Evolutionary conservation across 164 flowering plant genomes (phyloP).

Genomic region (Magnolia kwangsiensis): DNA sequence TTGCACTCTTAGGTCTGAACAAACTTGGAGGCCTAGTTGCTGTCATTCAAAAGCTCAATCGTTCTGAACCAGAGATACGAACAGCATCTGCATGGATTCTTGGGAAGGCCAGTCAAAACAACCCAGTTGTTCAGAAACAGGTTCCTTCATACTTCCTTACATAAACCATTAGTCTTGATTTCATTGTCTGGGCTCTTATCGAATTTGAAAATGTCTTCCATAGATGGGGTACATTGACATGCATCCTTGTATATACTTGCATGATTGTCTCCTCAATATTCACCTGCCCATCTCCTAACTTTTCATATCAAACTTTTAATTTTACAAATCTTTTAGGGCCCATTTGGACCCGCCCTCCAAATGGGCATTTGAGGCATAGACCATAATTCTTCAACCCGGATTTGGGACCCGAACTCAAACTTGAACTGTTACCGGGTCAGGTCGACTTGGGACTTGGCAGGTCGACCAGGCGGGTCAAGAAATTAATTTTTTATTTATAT

Average conservation of each 20-base stretch:
- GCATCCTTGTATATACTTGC: background rate
- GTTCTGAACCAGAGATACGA: constrained; percentile 52
- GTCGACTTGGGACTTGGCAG: background rate
- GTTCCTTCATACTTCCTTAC: constrained; percentile 20
- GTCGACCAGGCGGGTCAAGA: no score
- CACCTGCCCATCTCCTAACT: background rate
- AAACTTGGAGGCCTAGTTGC: constrained; percentile 80
- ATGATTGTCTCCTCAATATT: background rate
- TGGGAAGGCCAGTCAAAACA: constrained; percentile 91
- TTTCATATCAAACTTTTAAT: no score
- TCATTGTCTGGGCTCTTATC: background rate
- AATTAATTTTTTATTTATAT: no score
- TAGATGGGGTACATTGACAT: background rate
- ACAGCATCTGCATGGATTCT: constrained; percentile 79
- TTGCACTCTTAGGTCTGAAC: constrained; percentile 49
- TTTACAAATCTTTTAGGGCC: no score
- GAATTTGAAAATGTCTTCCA: background rate
- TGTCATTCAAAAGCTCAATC: constrained; percentile 52
- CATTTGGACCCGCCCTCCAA: no score
- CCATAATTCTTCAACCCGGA: no score
- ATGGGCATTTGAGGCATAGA: no score
- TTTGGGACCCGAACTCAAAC: no score
- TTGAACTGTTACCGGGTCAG: no score
- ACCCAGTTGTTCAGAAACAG: constrained; percentile 81
- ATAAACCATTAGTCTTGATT: background rate